Base-by-base conservation (phyloP, 306 rosid species). In the Casuarina equisetifolia region DNA sequence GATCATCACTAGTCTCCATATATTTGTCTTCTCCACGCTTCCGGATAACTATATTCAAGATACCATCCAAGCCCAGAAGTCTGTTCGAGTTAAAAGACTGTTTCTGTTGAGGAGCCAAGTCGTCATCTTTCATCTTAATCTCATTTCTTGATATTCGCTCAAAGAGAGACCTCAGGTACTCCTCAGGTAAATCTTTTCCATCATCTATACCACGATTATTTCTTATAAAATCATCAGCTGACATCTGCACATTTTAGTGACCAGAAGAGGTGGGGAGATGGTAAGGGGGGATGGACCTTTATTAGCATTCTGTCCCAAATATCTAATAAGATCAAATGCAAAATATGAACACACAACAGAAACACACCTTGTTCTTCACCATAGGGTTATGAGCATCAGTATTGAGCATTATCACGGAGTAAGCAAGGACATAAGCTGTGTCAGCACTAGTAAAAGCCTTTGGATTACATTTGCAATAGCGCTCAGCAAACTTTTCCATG, bases 131-230 rank as follows among this genome's bases (percentile, higher is more conserved):
- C 99, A 96, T 93, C 89, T 96, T 96, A 84, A 96, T 96, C 87
- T 96, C 99, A 81, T 83, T 91, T 89, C 88, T 91, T 76, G 97
- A 88, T 84, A 96, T 88, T 80, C 99, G 83, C 64, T 90, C 98
- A 89, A 80, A 96, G 80, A 96, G 76, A 43, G 97, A 89, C 87
- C 92, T 91, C 91, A 96, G 61, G 85, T 91, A 87, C 82, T 87
- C 97, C 83, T 93, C 97, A 25, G 93, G 91, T 62, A 96, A 88
- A 89, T 96, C 99, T 85, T 93, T 93, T 66, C 99, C 99, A 86
- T 96, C 99, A 85, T 96, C 99, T 81, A 96, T 86, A 75, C 99
- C 99, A 13, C 99, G 98, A 76, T 93, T 96, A 82, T 96, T 96
- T 85, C 97, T 90, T 76, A 96, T 91, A 86, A 96, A 96, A 90